phyloP scores from a whole-genome alignment of 2,329 filamentous ascomycete species.

The Xylaria sp. region DNA sequence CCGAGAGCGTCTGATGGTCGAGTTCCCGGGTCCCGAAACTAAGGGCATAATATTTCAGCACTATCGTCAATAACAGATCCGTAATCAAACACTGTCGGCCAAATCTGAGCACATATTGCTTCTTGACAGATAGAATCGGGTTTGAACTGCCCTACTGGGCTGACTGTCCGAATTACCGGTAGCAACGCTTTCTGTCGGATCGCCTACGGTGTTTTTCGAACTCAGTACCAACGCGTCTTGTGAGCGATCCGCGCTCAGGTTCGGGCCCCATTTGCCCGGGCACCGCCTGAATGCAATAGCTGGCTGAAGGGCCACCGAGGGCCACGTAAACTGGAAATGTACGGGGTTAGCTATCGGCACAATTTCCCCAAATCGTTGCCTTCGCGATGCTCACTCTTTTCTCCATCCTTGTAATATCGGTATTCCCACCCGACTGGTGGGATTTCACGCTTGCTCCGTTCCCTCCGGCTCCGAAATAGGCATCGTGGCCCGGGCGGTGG shows the following conservation, averaged over 20 bases:
- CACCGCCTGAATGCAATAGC: not conserved
- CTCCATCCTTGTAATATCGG: not conserved
- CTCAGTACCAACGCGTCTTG: not conserved
- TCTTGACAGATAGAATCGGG: not conserved
- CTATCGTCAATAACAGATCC: too few species aligned
- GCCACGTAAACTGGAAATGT: not conserved
- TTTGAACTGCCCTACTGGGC: not conserved
- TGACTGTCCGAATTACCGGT: not conserved
- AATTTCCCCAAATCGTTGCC: constrained; percentile 4
- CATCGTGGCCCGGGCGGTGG: constrained; percentile 22
- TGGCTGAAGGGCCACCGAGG: not conserved
- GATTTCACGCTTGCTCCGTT: constrained; percentile 30
- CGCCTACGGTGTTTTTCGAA: not conserved
- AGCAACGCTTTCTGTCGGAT: not conserved
- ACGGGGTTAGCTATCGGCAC: not conserved
- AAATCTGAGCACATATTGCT: not conserved
- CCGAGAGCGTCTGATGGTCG: too few species aligned
- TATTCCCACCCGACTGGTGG: constrained; percentile 33
- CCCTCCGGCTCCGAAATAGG: constrained; percentile 34
- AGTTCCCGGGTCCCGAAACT: too few species aligned
- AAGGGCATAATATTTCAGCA: too few species aligned
- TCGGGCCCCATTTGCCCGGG: constrained; percentile 23
- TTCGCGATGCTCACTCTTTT: not conserved
- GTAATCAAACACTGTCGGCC: too few species aligned
- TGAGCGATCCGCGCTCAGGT: not conserved